phyloP scores from a whole-genome alignment of 192 early-diverging fungal species.

The Geranomyces michiganensis region DNA sequence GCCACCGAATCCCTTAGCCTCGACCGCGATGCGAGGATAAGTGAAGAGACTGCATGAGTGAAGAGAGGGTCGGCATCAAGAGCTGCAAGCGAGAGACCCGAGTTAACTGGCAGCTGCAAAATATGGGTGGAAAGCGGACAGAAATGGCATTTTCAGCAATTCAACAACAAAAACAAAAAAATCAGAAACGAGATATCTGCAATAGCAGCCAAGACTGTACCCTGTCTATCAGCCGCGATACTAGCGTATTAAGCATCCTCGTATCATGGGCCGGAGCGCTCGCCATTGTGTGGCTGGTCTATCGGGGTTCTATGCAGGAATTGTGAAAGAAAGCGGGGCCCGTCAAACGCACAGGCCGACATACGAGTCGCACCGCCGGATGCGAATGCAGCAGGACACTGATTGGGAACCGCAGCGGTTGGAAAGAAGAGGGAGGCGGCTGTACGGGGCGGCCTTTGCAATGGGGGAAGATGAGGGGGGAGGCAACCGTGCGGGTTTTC shows the following conservation, averaged over 20 bases:
- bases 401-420: no score
- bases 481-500: no score
- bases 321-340: no score
- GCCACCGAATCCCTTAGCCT: conserved; percentile 70
- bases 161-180: not conserved
- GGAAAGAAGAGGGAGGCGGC: no score
- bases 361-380: no score
- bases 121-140: not conserved
- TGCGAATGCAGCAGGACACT: no score
- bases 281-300: no score
- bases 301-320: no score
- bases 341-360: no score
- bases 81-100: conserved; percentile 61
- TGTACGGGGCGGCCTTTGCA: no score
- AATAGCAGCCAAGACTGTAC: not conserved
- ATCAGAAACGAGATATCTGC: not conserved
- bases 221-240: not conserved
- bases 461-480: no score
- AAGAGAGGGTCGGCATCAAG: conserved; percentile 79
- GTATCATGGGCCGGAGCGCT: conserved; percentile 1
- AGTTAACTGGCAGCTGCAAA: conserved; percentile 74
- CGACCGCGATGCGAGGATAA: conserved; percentile 79
- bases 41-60: conserved; percentile 72
- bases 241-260: conserved; percentile 1
- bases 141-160: not conserved